Percentiles rank a stretch among this genome's conserved stretches.
phyloP scores from a whole-genome alignment of 176 grass and related monocot genomes.

The Oryza longistaminata region DNA sequence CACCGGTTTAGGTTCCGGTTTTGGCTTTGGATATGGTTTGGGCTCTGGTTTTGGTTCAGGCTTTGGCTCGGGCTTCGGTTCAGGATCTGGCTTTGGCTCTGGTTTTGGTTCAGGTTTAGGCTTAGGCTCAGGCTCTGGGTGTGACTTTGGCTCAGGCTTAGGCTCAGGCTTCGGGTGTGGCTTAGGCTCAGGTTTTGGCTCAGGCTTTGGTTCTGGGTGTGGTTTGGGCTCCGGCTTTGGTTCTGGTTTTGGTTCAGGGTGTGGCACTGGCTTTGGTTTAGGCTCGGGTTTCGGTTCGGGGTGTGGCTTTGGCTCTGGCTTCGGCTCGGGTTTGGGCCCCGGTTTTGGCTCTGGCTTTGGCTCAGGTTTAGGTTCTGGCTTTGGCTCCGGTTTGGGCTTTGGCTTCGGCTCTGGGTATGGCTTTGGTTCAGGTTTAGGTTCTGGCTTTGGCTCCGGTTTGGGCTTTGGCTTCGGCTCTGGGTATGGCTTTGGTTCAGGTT shows the following conservation, averaged over 20 bases:
- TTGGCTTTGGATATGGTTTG: too few relatives aligned
- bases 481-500: too few relatives aligned
- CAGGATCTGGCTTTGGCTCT: too few relatives aligned
- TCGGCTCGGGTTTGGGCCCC: not conserved
- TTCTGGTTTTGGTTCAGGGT: not conserved
- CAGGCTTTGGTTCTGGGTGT: not conserved
- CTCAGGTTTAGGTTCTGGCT: not conserved
- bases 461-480: not conserved
- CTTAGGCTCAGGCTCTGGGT: too few relatives aligned
- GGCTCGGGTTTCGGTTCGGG: not conserved
- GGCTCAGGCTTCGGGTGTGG: too few relatives aligned
- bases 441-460: not conserved
- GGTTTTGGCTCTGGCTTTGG: not conserved
- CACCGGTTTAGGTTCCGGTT: too few relatives aligned
- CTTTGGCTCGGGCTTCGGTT: too few relatives aligned
- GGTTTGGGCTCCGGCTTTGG: not conserved
- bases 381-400: not conserved
- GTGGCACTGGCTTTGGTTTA: not conserved
- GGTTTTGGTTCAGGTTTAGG: too few relatives aligned
- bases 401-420: not conserved
- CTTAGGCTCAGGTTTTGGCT: too few relatives aligned
- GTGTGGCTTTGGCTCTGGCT: not conserved
- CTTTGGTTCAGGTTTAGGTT: not conserved
- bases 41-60: too few relatives aligned
- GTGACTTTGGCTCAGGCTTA: too few relatives aligned